phyloP scores from a whole-genome alignment of 2,329 filamentous ascomycete species.

The Colletotrichum godetiae region DNA sequence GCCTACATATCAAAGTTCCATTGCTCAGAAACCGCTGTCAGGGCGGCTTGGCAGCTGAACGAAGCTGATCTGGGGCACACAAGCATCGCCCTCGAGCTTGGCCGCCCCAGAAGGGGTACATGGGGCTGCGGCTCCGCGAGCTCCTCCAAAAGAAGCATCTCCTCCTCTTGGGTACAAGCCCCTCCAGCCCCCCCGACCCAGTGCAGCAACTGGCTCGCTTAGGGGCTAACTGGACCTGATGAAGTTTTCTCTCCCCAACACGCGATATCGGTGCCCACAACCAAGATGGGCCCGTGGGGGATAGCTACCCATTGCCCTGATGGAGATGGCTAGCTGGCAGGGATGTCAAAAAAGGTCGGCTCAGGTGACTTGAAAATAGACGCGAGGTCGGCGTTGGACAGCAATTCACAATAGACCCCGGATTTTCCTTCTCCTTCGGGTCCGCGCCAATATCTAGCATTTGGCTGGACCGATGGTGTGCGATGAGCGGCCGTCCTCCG shows the following conservation, averaged over 20 bases:
- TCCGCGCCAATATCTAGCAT: background rate
- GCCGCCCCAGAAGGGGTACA: background rate
- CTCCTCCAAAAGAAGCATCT: background rate
- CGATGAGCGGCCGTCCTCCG: constrained; percentile 16
- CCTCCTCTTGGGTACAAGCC: background rate
- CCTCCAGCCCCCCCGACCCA: background rate
- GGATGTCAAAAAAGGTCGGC: constrained; percentile 23
- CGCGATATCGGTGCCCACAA: constrained; percentile 29
- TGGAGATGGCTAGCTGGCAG: constrained; percentile 1
- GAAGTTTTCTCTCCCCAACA: constrained; percentile 14
- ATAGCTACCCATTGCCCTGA: background rate
- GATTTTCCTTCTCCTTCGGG: constrained; percentile 22
- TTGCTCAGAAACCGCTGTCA: constrained; percentile 14
- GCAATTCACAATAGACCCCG: constrained; percentile 23
- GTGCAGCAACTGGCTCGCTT: constrained; percentile 7
- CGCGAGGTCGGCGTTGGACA: constrained; percentile 18
- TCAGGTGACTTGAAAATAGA: constrained; percentile 34
- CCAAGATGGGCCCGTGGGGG: constrained; percentile 30
- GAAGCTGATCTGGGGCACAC: constrained; percentile 17
- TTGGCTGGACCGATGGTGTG: constrained; percentile 29
- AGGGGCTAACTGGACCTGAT: background rate
- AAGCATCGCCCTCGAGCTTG: background rate
- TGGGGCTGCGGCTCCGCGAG: constrained; percentile 24
- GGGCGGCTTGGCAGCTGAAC: constrained; percentile 26
- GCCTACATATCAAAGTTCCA: background rate